A percentile compares a stretch with the other conserved stretches of the same genome.
These are phyloP conservation scores for Yarrowia alimentaria DNA, from an alignment of 805 yeast genomes.

Conservation along the genomic window DNA sequence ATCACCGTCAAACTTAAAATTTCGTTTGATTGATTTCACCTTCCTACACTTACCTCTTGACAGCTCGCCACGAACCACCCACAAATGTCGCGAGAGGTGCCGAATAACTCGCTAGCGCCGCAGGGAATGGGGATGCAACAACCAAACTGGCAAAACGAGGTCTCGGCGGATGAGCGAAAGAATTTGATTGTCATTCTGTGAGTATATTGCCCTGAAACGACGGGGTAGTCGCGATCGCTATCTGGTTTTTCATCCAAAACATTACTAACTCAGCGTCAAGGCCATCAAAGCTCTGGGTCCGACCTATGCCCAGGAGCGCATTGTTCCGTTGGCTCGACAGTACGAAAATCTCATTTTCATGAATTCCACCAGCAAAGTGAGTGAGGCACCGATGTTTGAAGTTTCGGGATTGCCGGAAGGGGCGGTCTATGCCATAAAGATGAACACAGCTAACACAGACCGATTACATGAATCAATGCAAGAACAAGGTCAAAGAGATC, in stretches of 20 bases:
- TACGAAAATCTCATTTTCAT: constrained; percentile 38
- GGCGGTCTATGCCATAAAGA: not conserved
- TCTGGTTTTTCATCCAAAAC: too few species aligned
- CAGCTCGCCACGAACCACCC: constrained; percentile 12
- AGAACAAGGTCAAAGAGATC: constrained; percentile 31
- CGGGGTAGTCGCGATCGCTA: too few species aligned
- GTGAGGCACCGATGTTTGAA: constrained; percentile 30
- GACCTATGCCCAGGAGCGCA: constrained; percentile 37
- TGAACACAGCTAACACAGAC: constrained; percentile 26
- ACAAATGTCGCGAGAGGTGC: constrained; percentile 22
- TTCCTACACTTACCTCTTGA: too few species aligned
- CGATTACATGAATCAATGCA: constrained; percentile 35
- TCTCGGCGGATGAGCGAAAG: constrained; percentile 36
- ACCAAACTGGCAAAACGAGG: constrained; percentile 30
- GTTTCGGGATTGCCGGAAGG: too few species aligned
- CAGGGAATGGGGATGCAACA: constrained; percentile 27
- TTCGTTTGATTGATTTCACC: too few species aligned
- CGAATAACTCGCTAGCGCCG: constrained; percentile 30
- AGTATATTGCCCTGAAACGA: too few species aligned
- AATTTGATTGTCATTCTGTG: constrained; percentile 34
- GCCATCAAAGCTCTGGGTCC: constrained; percentile 35
- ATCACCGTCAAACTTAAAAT: too few species aligned
- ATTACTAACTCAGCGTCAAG: constrained; percentile 30
- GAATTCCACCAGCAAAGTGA: constrained; percentile 36
- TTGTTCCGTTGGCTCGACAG: constrained; percentile 38